Percentiles rank a stretch among this genome's conserved stretches.
Conservation (phyloP, 176 grass and related monocot species). For the Hordeum marinum region DNA sequence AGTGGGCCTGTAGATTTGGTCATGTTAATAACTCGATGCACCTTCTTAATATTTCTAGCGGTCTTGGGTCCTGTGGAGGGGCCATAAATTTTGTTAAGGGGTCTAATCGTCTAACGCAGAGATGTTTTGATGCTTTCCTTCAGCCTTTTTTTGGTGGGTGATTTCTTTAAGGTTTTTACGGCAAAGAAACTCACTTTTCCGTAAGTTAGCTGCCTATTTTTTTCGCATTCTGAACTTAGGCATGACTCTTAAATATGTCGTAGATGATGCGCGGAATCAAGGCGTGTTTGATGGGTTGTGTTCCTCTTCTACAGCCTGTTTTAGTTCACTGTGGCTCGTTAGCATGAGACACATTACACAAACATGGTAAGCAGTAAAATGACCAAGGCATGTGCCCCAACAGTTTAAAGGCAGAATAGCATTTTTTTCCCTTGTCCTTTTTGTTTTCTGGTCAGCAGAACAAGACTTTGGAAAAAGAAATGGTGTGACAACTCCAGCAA, state of each 20-base stretch:
- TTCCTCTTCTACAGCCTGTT: constrained; percentile 13
- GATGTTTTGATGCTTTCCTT: not conserved
- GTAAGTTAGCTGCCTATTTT: constrained; percentile 29
- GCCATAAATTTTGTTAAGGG: not conserved
- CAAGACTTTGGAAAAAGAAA: constrained; percentile 38
- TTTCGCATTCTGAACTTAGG: constrained; percentile 30
- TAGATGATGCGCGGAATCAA: constrained; percentile 22
- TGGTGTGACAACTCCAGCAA: constrained; percentile 37
- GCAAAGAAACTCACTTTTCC: constrained; percentile 45
- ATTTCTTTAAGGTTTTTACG: constrained; percentile 30
- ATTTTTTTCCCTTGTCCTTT: constrained; percentile 33
- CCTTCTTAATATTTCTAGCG: constrained; percentile 20
- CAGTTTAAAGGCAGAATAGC: constrained; percentile 36
- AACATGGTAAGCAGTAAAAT: constrained; percentile 32
- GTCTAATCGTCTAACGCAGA: not conserved
- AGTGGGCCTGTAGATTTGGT: constrained; percentile 21
- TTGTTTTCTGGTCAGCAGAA: constrained; percentile 40
- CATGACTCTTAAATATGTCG: constrained; percentile 26
- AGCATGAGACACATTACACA: constrained; percentile 11
- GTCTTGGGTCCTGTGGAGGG: not conserved
- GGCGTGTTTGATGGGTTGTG: constrained; percentile 5
- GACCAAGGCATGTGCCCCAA: constrained; percentile 35
- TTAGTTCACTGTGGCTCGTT: constrained; percentile 1
- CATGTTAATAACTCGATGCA: not conserved
- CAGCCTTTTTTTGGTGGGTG: constrained; percentile 22